phyloP scores from a whole-genome alignment of 495 filamentous ascomycete species.

The Talaromyces stipitatus region DNA sequence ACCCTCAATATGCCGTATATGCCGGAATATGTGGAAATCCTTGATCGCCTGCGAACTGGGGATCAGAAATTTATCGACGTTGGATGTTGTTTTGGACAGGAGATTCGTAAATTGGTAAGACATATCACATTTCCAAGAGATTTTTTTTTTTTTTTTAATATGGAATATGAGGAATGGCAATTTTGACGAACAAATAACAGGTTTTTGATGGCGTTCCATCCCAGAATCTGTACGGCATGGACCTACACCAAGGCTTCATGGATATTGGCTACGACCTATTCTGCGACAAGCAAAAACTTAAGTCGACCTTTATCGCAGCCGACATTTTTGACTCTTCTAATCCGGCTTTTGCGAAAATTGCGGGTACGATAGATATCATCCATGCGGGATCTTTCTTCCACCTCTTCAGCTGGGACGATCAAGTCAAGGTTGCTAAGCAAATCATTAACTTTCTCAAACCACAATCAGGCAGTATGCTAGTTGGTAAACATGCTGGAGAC shows the following conservation, averaged over 20 bases:
- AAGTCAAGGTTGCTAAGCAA: slow-evolving; percentile 37
- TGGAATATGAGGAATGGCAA: no score
- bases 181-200: no score
- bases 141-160: no score
- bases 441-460: slow-evolving; percentile 38
- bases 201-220: slow-evolving; percentile 20
- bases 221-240: slow-evolving; percentile 29
- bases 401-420: slow-evolving; percentile 46
- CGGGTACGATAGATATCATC: slow-evolving; percentile 46
- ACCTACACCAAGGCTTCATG: slow-evolving; percentile 32
- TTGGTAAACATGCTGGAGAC: slow-evolving; percentile 42
- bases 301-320: slow-evolving; percentile 38
- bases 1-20: slow-evolving; percentile 28
- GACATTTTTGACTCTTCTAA: slow-evolving; percentile 51
- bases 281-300: slow-evolving; percentile 30
- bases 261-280: slow-evolving; percentile 43
- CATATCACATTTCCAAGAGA: no score
- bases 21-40: slow-evolving; percentile 27
- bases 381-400: slow-evolving; percentile 52
- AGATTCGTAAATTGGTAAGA: slow-evolving; percentile 27
- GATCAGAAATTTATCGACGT: slow-evolving; percentile 32
- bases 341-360: slow-evolving; percentile 22
- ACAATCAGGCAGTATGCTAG: slow-evolving; percentile 32
- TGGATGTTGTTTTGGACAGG: slow-evolving; percentile 31
- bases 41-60: slow-evolving; percentile 29